Conservation (phyloP, 2,329 filamentous ascomycete species). For the Talaromyces sp. region DNA sequence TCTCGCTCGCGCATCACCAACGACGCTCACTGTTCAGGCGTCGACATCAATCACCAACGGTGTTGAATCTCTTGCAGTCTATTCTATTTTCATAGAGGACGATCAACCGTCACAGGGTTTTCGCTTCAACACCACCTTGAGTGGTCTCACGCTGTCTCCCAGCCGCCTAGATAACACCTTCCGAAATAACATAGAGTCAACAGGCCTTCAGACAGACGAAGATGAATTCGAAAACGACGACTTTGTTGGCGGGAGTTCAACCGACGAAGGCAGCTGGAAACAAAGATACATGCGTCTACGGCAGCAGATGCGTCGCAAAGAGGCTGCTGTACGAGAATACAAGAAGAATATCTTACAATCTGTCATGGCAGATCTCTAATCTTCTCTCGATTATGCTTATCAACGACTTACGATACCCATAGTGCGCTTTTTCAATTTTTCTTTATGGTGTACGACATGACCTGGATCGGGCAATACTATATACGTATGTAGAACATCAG, state of each 20-base stretch:
- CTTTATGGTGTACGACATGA: neutral
- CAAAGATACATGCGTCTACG: constrained; percentile 38
- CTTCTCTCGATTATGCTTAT: constrained; percentile 5
- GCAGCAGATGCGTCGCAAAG: constrained; percentile 38
- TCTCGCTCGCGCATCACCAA: constrained; percentile 24
- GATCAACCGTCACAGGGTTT: constrained; percentile 8
- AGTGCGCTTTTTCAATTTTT: constrained; percentile 6
- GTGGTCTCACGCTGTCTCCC: constrained; percentile 6
- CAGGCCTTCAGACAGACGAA: constrained; percentile 6
- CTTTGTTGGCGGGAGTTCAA: constrained; percentile 4
- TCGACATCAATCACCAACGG: constrained; percentile 15
- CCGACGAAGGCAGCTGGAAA: constrained; percentile 35
- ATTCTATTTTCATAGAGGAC: constrained; percentile 13
- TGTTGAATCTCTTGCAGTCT: neutral
- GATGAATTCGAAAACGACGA: constrained; percentile 18
- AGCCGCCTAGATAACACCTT: neutral
- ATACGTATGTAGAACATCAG: neutral
- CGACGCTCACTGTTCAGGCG: constrained; percentile 28
- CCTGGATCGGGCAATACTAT: too few relatives aligned
- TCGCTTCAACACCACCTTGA: constrained; percentile 13
- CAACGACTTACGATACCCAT: constrained; percentile 17
- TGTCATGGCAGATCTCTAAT: constrained; percentile 41
- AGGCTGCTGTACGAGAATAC: constrained; percentile 37
- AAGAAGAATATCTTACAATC: constrained; percentile 43
- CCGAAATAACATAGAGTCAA: neutral